A percentile compares a stretch with the other conserved stretches of the same genome.
Conservation (phyloP, 208 protist species). For the Jaenimonas drosophilae region DNA sequence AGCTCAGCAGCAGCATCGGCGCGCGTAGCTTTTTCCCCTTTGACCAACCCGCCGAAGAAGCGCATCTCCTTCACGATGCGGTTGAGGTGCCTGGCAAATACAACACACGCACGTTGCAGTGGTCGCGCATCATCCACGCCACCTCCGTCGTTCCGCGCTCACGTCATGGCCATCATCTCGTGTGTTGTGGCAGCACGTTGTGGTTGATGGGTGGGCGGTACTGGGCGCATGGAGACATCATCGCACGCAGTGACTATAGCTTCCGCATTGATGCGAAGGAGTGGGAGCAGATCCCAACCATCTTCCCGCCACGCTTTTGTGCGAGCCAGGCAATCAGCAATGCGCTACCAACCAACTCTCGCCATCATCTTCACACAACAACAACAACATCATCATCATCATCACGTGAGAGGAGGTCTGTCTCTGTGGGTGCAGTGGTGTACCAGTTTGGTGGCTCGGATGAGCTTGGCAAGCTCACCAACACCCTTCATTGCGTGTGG, state of each 20-base stretch:
- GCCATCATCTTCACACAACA: too few relatives aligned
- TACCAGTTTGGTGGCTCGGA: conserved; percentile 42
- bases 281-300: conserved; percentile 24
- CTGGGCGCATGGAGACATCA: conserved; percentile 38
- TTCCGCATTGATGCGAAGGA: conserved; percentile 13
- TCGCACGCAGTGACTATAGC: conserved; percentile 27
- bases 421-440: too few relatives aligned
- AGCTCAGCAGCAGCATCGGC: not conserved
- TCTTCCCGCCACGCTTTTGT: conserved; percentile 33
- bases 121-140: too few relatives aligned
- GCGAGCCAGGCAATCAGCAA: conserved; percentile 25
- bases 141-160: conserved; percentile 20
- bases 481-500: conserved; percentile 27
- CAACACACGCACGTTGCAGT: too few relatives aligned
- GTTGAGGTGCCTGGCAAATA: conserved; percentile 15
- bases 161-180: conserved; percentile 47
- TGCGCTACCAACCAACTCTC: too few relatives aligned
- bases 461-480: conserved; percentile 21
- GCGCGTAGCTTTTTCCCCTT: not conserved
- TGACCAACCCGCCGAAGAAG: not conserved
- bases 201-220: conserved; percentile 48
- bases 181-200: conserved; percentile 22
- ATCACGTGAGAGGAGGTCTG: too few relatives aligned
- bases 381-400: too few relatives aligned
- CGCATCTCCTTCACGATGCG: conserved; percentile 4